A percentile compares a stretch with the other conserved stretches of the same genome.
These are phyloP conservation scores for Emydomyces testavorans DNA, from an alignment of 2,329 filamentous ascomycete genomes.

Conservation along the genomic window DNA sequence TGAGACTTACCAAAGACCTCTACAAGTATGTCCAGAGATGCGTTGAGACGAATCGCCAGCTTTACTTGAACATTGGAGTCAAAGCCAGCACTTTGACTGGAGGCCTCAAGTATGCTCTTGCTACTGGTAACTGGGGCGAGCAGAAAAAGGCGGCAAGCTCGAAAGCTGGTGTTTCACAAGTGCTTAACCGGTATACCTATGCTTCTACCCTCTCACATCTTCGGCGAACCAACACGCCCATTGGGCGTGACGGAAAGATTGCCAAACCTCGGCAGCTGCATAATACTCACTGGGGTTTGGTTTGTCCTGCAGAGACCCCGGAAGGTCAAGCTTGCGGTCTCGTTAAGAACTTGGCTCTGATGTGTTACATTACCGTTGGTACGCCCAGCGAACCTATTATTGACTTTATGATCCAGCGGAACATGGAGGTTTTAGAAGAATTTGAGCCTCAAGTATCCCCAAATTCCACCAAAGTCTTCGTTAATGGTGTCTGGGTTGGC, in stretches of 20 bases:
- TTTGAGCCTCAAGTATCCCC: conserved; percentile 78
- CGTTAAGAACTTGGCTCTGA: conserved; percentile 93
- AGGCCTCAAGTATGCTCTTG: conserved; percentile 89
- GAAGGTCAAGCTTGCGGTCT: conserved; percentile 97
- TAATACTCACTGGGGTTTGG: conserved; percentile 96
- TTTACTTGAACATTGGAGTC: conserved; percentile 81
- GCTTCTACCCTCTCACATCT: conserved; percentile 93
- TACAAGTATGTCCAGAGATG: conserved; percentile 84
- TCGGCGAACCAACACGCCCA: conserved; percentile 91
- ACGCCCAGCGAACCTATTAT: conserved; percentile 81
- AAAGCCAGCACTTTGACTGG: conserved; percentile 86
- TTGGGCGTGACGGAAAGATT: conserved; percentile 94
- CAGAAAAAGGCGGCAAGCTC: conserved; percentile 96
- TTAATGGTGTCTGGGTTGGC: conserved; percentile 97
- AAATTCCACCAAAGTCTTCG: conserved; percentile 92
- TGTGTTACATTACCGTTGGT: conserved; percentile 97
- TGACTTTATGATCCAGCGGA: conserved; percentile 88
- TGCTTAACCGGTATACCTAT: conserved; percentile 95
- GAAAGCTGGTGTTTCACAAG: conserved; percentile 94
- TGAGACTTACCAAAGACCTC: conserved; percentile 81
- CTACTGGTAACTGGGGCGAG: conserved; percentile 98
- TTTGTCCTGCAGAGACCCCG: conserved; percentile 93
- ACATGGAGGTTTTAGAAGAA: conserved; percentile 94
- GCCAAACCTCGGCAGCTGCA: conserved; percentile 96
- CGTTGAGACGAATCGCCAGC: conserved; percentile 77